Conservation (phyloP, 1,139 yeast genomes). For the Schwanniomyces etchellsii region DNA sequence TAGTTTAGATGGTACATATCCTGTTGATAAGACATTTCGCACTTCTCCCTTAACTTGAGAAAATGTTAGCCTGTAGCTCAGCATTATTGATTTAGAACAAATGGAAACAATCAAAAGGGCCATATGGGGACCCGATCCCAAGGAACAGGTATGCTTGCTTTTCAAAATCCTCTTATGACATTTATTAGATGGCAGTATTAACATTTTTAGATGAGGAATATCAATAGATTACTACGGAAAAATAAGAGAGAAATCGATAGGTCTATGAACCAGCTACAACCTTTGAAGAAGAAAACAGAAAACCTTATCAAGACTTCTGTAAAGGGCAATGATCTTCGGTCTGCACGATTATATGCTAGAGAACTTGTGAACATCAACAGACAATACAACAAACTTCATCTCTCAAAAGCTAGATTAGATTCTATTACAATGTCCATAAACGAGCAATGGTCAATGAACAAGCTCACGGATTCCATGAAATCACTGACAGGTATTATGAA, state of each 20-base stretch:
- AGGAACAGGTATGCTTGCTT: conserved; percentile 59
- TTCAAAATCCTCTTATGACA: conserved; percentile 1
- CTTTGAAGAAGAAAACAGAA: conserved; percentile 71
- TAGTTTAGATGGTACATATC: conserved; percentile 1
- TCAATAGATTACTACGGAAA: conserved; percentile 75
- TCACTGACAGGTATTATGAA: conserved; percentile 79
- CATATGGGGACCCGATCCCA: conserved; percentile 94
- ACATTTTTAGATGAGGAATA: conserved; percentile 60
- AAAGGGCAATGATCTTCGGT: conserved; percentile 69
- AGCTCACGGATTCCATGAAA: conserved; percentile 77
- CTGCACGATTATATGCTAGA: conserved; percentile 74
- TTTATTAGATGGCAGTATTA: conserved; percentile 9
- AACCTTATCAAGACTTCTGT: conserved; percentile 67
- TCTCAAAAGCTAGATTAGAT: conserved; percentile 80
- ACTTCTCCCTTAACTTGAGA: neutral
- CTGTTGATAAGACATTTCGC: conserved; percentile 2
- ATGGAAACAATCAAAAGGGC: conserved; percentile 79
- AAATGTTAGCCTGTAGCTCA: neutral
- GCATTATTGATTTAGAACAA: no score
- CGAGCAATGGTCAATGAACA: conserved; percentile 85
- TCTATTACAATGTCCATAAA: conserved; percentile 84
- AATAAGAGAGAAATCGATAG: conserved; percentile 81
- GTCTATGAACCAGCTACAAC: conserved; percentile 61
- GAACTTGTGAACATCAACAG: conserved; percentile 73
- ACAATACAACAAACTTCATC: conserved; percentile 69